Evolutionary conservation across 257 asterid species (phyloP), one percentile per base, ranked within the genome.

Genomic region (Cruciata laevipes): DNA sequence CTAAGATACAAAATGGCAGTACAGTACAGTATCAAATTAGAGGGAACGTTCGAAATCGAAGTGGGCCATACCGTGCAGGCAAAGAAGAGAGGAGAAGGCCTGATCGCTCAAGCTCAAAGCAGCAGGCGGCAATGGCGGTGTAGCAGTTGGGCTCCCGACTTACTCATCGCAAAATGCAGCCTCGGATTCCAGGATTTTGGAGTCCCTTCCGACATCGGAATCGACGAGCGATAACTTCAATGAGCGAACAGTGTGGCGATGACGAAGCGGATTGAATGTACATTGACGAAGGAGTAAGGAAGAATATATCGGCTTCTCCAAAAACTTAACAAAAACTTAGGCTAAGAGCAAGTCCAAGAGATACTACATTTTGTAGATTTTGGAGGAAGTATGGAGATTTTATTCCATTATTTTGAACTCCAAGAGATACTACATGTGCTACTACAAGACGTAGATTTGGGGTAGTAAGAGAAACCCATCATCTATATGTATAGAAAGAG

Each of bases 61-160:
- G 66, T 30, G n/a, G 5, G 61, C 2, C 32, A 25, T 73, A 90
- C 97, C 89, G 93, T 86, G 89, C 85, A 83, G 76, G 90, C 83
- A 62, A 88, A 79, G 81, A 88, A 69, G 90, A 76, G 30, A 88
- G 68, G 56, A 90, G 93, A 82, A 86, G 72, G 92, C 88, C 77
- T 76, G 88, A 71, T 88, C 87, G 59, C 76, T 74, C 73, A 82
- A 74, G 83, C 87, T 83, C 81, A 80, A 82, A 80, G 73, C 80
- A 66, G 89, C 81, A 57, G 73, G 65, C 53, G 80, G 65, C 55
- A 79, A 20, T 3, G 60, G 73, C 60, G 78, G 73, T 3, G 80
- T 79, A 73, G 80, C 61, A 32, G 65, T 63, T 38, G 95, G 86
- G 69, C 62, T 84, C 75, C 91, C 76, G 70, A 82, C 77, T 84